Conservation (phyloP, 192 early-diverging fungal species). For the Mortierella claussenii region DNA sequence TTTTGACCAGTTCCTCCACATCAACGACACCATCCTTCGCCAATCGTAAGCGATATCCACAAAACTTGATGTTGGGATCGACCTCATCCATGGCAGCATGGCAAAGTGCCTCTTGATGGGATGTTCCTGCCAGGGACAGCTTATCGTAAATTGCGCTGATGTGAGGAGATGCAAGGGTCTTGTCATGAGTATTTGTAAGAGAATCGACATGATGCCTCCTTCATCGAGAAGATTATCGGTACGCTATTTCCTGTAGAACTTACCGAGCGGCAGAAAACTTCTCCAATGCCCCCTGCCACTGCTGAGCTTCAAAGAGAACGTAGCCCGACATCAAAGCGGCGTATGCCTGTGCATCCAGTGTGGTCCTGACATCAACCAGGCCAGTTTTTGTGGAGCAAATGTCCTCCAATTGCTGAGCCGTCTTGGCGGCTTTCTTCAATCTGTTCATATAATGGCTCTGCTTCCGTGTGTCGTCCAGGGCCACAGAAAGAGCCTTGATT, state of each 20-base stretch:
- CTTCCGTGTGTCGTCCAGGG: constrained; percentile 71
- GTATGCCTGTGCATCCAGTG: constrained; percentile 77
- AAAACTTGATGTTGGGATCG: constrained; percentile 85
- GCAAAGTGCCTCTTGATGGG: constrained; percentile 71
- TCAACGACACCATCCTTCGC: constrained; percentile 50
- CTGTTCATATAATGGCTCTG: constrained; percentile 70
- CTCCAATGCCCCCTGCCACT: constrained; percentile 73
- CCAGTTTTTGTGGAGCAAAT: constrained; percentile 55
- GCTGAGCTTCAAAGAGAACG: constrained; percentile 72
- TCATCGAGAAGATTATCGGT: too few relatives aligned
- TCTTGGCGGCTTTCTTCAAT: constrained; percentile 70
- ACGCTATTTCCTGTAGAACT: too few relatives aligned
- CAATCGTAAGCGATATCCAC: constrained; percentile 74
- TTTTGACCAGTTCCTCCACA: constrained; percentile 59
- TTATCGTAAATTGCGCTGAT: constrained; percentile 74
- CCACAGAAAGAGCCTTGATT: constrained; percentile 66
- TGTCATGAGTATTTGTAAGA: too few relatives aligned
- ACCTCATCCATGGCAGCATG: constrained; percentile 77
- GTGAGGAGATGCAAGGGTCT: not conserved
- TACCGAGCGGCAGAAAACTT: constrained; percentile 72
- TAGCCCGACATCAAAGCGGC: constrained; percentile 73
- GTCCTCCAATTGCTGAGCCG: constrained; percentile 56
- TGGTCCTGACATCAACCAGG: constrained; percentile 61
- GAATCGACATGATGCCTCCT: not conserved
- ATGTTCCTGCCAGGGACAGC: constrained; percentile 62